Evolutionary conservation across 352 stramenopile genomes (phyloP), one percentile per base, ranked within the genome.

Genomic region (Lagenidium sp.): DNA sequence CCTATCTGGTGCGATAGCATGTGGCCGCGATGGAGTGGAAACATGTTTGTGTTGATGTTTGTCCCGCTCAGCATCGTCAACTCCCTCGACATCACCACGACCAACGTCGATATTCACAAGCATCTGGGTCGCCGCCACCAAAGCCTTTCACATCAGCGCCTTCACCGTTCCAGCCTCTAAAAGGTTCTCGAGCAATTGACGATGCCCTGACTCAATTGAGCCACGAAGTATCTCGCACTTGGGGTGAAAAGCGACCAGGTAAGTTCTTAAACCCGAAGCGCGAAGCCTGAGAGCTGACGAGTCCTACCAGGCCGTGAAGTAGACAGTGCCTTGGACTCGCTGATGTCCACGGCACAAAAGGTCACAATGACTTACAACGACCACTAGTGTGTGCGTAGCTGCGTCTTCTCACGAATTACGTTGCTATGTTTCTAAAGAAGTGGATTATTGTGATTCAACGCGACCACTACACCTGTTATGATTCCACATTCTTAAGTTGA

Each of bases 401-500:
- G n/a, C n/a, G n/a, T n/a, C n/a, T n/a, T n/a, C n/a, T n/a, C n/a
- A n/a, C n/a, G n/a, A n/a, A n/a, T n/a, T n/a, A n/a, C n/a, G n/a
- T n/a, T n/a, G n/a, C n/a, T n/a, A n/a, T n/a, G n/a, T n/a, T n/a
- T n/a, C n/a, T n/a, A n/a, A n/a, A n/a, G n/a, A n/a, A n/a, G n/a
- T n/a, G n/a, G n/a, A n/a, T n/a, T n/a, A n/a, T n/a, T n/a, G n/a
- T n/a, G n/a, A n/a, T n/a, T n/a, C n/a, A n/a, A n/a, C n/a, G n/a
- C n/a, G n/a, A n/a, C n/a, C n/a, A n/a, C n/a, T n/a, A n/a, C n/a
- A n/a, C n/a, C n/a, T n/a, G n/a, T n/a, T n/a, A n/a, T n/a, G n/a
- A n/a, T n/a, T n/a, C n/a, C n/a, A n/a, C n/a, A n/a, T n/a, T 32
- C 8, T 43, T 85, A 92, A 64, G 76, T 90, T 32, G 80, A 87